These are phyloP conservation scores for Volvox carteri DNA, from an alignment of 163 green algal genomes.

Conservation along the genomic window DNA sequence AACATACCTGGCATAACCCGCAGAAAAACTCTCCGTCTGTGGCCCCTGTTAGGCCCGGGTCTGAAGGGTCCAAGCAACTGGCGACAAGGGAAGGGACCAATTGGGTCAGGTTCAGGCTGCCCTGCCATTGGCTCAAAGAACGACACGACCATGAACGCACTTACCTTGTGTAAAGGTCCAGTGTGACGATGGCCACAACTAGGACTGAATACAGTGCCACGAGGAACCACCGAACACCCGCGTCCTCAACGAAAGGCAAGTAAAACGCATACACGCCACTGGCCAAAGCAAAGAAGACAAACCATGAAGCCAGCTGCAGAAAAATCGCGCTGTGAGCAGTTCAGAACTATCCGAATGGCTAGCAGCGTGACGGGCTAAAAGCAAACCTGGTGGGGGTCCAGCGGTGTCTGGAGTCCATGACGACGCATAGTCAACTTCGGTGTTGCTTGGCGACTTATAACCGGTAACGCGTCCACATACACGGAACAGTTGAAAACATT, in stretches of 20 bases:
- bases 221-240: slow-evolving; percentile 24
- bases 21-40: slow-evolving; percentile 57
- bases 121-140: background rate
- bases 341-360: background rate
- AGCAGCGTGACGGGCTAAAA: background rate
- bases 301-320: slow-evolving; percentile 40
- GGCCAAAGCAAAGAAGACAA: slow-evolving; percentile 45
- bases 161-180: slow-evolving; percentile 52
- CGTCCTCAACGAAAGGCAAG: slow-evolving; percentile 55
- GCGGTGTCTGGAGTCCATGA: slow-evolving; percentile 53
- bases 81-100: background rate
- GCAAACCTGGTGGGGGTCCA: slow-evolving; percentile 59
- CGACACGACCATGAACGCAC: background rate
- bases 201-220: slow-evolving; percentile 48
- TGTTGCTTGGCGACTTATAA: too few relatives aligned
- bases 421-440: slow-evolving; percentile 21
- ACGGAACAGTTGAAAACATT: too few relatives aligned
- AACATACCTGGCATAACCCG: slow-evolving; percentile 55
- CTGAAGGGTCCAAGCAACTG: slow-evolving; percentile 55
- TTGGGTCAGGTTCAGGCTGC: background rate
- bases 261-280: slow-evolving; percentile 36
- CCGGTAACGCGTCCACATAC: too few relatives aligned
- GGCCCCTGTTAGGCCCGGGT: slow-evolving; percentile 41
- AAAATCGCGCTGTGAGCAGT: background rate
- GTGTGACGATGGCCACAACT: slow-evolving; percentile 20